Conservation (phyloP, 345 rosid genomes). For the Luvunga scandens region DNA sequence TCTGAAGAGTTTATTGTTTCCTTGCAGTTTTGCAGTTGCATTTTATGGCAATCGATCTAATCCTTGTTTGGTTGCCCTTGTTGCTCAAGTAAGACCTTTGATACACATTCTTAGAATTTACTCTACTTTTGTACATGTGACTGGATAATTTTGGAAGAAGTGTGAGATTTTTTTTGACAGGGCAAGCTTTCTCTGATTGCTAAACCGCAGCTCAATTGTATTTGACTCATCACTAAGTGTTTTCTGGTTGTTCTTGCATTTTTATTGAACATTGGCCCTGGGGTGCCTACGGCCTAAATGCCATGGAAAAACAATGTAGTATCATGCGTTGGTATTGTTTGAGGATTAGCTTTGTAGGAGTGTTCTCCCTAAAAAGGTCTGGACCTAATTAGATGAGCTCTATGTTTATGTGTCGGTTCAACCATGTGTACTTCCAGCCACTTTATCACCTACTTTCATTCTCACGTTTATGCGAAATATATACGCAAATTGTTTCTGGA, state of each 20-base stretch:
- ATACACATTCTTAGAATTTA: not conserved
- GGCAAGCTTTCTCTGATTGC: not conserved
- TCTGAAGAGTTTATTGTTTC: not conserved
- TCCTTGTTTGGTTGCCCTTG: slow-evolving; percentile 83
- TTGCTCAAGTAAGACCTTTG: slow-evolving; percentile 68
- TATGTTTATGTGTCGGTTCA: not conserved
- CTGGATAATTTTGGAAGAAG: not conserved
- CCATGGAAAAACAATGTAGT: not conserved
- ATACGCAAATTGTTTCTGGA: not conserved
- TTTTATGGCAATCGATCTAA: slow-evolving; percentile 61
- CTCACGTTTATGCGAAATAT: too few species aligned
- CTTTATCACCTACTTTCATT: not conserved
- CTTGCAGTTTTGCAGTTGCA: slow-evolving; percentile 79
- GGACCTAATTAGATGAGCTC: not conserved
- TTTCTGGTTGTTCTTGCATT: not conserved
- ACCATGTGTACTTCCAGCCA: not conserved
- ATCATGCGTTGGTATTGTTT: not conserved
- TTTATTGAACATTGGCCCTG: not conserved
- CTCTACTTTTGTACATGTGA: not conserved
- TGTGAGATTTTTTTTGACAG: not conserved
- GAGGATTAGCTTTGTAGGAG: not conserved
- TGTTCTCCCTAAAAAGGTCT: not conserved
- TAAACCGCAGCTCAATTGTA: not conserved
- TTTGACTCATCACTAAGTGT: not conserved
- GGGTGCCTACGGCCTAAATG: not conserved